These are phyloP conservation scores for Oryza rufipogon DNA, from an alignment of 176 grass and related monocot genomes.

Conservation along the genomic window DNA sequence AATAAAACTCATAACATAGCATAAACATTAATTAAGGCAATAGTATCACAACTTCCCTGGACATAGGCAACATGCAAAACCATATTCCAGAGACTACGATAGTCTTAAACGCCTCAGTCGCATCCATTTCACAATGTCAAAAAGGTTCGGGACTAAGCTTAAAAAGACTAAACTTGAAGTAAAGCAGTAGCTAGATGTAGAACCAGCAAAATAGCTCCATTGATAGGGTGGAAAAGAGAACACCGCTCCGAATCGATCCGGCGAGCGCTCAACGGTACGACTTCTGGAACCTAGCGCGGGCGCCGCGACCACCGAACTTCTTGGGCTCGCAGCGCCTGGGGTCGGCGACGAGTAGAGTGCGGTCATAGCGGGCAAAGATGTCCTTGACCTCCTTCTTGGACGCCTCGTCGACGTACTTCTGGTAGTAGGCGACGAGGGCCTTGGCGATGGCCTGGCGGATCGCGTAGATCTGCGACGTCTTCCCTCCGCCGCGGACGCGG, in stretches of 20 bases:
- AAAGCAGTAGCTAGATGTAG: constrained; percentile 18
- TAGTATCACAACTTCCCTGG: too few species aligned
- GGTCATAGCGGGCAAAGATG: constrained; percentile 73
- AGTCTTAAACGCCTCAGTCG: background rate
- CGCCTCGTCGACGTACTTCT: constrained; percentile 89
- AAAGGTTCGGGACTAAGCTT: background rate
- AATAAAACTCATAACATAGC: too few species aligned
- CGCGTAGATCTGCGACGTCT: constrained; percentile 85
- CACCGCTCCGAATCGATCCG: background rate
- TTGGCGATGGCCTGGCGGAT: constrained; percentile 86
- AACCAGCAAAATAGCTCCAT: background rate
- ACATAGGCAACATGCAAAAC: background rate
- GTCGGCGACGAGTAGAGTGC: constrained; percentile 83
- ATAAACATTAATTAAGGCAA: too few species aligned
- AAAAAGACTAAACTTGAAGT: background rate
- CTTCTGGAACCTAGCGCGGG: constrained; percentile 84
- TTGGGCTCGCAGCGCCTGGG: constrained; percentile 85
- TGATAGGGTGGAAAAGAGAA: background rate
- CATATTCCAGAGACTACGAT: background rate
- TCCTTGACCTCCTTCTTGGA: constrained; percentile 89
- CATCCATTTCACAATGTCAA: background rate
- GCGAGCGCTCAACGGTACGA: constrained; percentile 62
- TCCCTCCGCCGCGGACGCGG: constrained; percentile 74
- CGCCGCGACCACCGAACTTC: constrained; percentile 85
- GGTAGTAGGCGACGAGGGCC: constrained; percentile 71